Base-by-base conservation (phyloP, 1,284 basidiomycete species). In the Neotropicomus parvogracilis region DNA sequence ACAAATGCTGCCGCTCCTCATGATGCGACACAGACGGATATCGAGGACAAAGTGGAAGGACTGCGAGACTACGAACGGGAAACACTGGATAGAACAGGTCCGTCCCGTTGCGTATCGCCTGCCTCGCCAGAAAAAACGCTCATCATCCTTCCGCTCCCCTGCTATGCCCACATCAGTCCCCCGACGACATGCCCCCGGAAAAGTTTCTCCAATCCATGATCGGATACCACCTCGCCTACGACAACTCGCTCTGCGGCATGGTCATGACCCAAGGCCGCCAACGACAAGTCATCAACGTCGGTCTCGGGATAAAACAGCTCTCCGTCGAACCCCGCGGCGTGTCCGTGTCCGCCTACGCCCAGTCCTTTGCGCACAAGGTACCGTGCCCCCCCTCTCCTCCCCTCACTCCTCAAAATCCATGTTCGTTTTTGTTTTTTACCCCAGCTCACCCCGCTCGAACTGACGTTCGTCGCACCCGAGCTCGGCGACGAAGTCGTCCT, bases 21-120 rank as follows among this genome's bases (percentile, higher is more conserved):
- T 89, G 84, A 89, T 89, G 86, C 72, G 86, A 14, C 87, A 89
- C 64, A 74, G 86, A 50, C 79, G 85, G 24, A 85, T 89, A 63
- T 84, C 87, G 3, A 75, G 86, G 16, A 68, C 79, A 16, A 81
- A 82, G 53, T 89, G 87, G 87, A 71, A 74, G 47, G 84, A 88
- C 53, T 74, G 75, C 49, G 66, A 72, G 26, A 83, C 78, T 0
- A 59, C 74, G 1, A 75, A 71, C 31, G 85, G 85, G 33, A 89
- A 89, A 56, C 85, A 85, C 54, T 88, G 83, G 81, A 89, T 89
- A 49, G 85, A 88, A 56, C 84, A 85, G 74, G 84, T 85, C 50
- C 46, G 75, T 69, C 54, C n/a, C 36, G 13, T 32, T 31, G 38
- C 35, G 24, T 16, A 20, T 41, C 28, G 10, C 35, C 16, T 21